Evolutionary conservation across 2,329 filamentous ascomycete genomes (phyloP).

Genomic region (Epichloe gansuensis): DNA sequence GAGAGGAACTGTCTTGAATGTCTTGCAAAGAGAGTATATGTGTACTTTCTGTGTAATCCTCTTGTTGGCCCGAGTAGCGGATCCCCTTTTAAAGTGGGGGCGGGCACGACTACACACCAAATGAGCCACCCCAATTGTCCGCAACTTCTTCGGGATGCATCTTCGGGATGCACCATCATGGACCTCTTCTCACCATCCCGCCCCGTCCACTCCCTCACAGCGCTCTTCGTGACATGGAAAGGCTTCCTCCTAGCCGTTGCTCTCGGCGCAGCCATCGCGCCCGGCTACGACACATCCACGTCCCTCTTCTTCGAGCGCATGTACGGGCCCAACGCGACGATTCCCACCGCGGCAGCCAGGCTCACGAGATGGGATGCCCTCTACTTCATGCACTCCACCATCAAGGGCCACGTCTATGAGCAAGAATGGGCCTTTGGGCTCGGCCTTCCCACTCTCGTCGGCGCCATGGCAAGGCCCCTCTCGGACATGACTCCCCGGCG

Average conservation of each 20-base stretch:
- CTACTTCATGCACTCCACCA: slow-evolving; percentile 56
- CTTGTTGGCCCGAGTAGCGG: too few species aligned
- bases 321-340: slow-evolving; percentile 22
- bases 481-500: slow-evolving; percentile 12
- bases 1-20: too few species aligned
- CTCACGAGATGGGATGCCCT: slow-evolving; percentile 72
- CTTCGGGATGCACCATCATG: background rate
- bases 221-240: slow-evolving; percentile 55
- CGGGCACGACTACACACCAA: background rate
- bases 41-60: too few species aligned
- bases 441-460: slow-evolving; percentile 32
- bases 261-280: slow-evolving; percentile 35
- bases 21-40: too few species aligned
- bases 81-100: too few species aligned
- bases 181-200: slow-evolving; percentile 1
- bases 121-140: background rate
- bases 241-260: slow-evolving; percentile 50
- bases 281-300: slow-evolving; percentile 71
- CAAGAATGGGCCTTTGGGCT: slow-evolving; percentile 76
- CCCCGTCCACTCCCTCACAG: slow-evolving; percentile 9
- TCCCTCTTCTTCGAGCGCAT: slow-evolving; percentile 30
- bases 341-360: slow-evolving; percentile 38
- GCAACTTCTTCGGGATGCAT: too few species aligned
- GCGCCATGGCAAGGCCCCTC: slow-evolving; percentile 17
- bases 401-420: slow-evolving; percentile 57